Percentiles rank a stretch among this genome's conserved stretches.
Conservation (phyloP, 768 basidiomycete species). For the Panaeolus cyanescens region DNA sequence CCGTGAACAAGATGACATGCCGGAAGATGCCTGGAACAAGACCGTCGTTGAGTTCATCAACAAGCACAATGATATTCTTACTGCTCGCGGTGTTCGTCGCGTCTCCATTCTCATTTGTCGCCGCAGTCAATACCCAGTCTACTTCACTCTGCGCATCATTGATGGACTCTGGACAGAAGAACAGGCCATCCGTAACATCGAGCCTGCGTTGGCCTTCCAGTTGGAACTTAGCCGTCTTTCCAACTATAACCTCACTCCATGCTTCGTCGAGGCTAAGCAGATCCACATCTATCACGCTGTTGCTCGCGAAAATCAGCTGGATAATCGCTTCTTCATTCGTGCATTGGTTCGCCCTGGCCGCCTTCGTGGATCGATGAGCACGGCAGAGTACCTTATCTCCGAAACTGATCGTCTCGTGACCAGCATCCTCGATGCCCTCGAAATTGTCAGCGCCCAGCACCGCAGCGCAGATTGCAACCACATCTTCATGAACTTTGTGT, state of each 20-base stretch:
- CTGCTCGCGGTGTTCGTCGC: slow-evolving; percentile 84
- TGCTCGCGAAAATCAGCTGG: slow-evolving; percentile 95
- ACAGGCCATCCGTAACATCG: slow-evolving; percentile 95
- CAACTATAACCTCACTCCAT: slow-evolving; percentile 95
- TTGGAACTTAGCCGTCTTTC: slow-evolving; percentile 95
- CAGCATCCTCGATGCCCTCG: slow-evolving; percentile 90
- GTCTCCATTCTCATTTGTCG: slow-evolving; percentile 92
- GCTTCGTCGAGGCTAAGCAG: slow-evolving; percentile 95
- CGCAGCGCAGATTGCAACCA: slow-evolving; percentile 97
- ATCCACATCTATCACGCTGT: slow-evolving; percentile 98
- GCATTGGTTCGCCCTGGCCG: slow-evolving; percentile 96
- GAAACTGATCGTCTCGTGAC: slow-evolving; percentile 98
- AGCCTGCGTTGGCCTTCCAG: slow-evolving; percentile 97
- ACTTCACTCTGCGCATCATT: slow-evolving; percentile 85
- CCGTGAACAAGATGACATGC: slow-evolving; percentile 73
- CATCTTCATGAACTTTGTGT: slow-evolving; percentile 99
- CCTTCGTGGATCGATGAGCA: slow-evolving; percentile 88
- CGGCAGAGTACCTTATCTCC: slow-evolving; percentile 96
- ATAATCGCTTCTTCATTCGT: slow-evolving; percentile 97
- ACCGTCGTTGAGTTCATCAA: slow-evolving; percentile 75
- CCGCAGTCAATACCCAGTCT: slow-evolving; percentile 88
- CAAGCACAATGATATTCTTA: slow-evolving; percentile 59
- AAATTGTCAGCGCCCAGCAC: slow-evolving; percentile 88
- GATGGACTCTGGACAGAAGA: slow-evolving; percentile 87
- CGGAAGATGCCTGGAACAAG: slow-evolving; percentile 77